These are phyloP conservation scores for Durio zibethinus DNA, from an alignment of 345 rosid species.

Conservation along the genomic window DNA sequence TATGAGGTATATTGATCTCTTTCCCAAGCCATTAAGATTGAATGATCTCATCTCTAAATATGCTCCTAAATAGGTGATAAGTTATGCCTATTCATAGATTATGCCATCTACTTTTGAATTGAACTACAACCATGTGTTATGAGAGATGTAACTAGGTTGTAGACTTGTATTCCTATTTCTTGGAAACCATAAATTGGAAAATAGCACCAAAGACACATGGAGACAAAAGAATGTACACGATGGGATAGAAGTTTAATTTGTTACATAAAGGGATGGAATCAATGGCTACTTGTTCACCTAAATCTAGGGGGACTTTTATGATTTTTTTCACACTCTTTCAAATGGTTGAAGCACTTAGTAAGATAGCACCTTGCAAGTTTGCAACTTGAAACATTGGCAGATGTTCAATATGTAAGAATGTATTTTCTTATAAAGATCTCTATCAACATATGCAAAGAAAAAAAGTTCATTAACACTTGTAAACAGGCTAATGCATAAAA, in stretches of 20 bases:
- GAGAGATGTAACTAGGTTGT: background rate
- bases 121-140: background rate
- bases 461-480: too few species aligned
- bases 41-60: background rate
- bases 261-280: constrained; percentile 95
- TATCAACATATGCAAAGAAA: too few species aligned
- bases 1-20: background rate
- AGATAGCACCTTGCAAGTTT: constrained; percentile 90
- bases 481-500: too few species aligned
- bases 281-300: constrained; percentile 92
- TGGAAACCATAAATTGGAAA: background rate
- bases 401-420: background rate
- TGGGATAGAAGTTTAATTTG: background rate
- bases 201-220: background rate
- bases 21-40: background rate
- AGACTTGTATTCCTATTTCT: background rate
- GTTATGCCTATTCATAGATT: background rate
- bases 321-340: constrained; percentile 74
- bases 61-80: background rate
- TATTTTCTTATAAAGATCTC: background rate
- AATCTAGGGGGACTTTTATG: constrained; percentile 95
- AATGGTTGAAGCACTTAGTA: constrained; percentile 89
- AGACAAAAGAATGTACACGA: background rate
- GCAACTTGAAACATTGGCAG: constrained; percentile 57
- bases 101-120: background rate